Conservation (phyloP, 192 early-diverging fungal species). For the Gamsiella multidivaricata region DNA sequence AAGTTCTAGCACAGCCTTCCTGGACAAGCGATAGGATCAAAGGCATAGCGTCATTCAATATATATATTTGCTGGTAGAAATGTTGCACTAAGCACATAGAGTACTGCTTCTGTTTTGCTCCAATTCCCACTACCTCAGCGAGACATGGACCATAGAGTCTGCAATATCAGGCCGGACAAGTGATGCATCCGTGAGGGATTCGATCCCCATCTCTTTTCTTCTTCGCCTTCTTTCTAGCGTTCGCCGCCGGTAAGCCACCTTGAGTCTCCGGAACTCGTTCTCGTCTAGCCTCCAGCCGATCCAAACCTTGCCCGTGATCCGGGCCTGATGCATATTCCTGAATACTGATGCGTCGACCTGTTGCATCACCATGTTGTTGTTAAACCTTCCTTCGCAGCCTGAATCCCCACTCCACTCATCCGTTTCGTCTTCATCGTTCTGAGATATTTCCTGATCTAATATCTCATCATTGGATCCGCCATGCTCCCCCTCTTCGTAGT, state of each 20-base stretch:
- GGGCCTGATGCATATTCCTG: constrained; percentile 22
- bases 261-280: constrained; percentile 13
- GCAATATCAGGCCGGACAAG: no score
- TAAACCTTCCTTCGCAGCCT: background rate
- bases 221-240: background rate
- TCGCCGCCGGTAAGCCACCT: background rate
- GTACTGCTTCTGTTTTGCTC: no score
- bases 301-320: constrained; percentile 48
- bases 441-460: background rate
- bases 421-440: background rate
- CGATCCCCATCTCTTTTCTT: background rate
- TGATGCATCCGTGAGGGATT: no score
- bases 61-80: no score
- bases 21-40: no score
- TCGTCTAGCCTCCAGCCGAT: constrained; percentile 36
- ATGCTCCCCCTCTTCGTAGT: background rate
- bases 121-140: no score
- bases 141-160: no score
- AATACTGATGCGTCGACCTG: constrained; percentile 33
- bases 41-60: no score
- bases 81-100: no score
- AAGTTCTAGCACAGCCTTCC: no score
- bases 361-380: constrained; percentile 47
- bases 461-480: background rate
- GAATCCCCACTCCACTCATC: background rate